Evolutionary conservation across 441 rosid genomes (phyloP).

Genomic region (Croton setiger): DNA sequence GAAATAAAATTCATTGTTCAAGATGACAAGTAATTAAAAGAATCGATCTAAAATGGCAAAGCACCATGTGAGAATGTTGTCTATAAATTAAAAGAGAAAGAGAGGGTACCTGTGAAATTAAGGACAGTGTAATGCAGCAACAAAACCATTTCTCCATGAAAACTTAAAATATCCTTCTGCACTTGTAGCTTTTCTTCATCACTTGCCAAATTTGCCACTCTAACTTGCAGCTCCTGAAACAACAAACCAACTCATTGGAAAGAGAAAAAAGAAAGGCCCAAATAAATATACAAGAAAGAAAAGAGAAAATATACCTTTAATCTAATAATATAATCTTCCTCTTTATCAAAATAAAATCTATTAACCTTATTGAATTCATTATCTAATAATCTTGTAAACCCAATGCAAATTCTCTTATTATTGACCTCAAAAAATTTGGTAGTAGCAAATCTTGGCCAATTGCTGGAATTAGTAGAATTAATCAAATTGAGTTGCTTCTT

Average conservation of each 20-base stretch:
- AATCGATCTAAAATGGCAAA: too few relatives aligned
- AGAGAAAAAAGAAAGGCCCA: not conserved
- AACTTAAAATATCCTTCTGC: constrained; percentile 29
- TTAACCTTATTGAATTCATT: constrained; percentile 40
- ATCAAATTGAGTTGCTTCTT: constrained; percentile 43
- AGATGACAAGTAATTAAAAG: too few relatives aligned
- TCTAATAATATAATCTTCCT: constrained; percentile 41
- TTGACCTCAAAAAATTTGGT: constrained; percentile 17
- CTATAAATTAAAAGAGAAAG: not conserved
- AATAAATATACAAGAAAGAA: not conserved
- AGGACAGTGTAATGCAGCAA: constrained; percentile 37
- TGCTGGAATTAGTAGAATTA: constrained; percentile 12
- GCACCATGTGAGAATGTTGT: too few relatives aligned
- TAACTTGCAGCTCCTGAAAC: constrained; percentile 36
- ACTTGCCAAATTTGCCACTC: constrained; percentile 25
- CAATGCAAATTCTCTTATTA: constrained; percentile 5
- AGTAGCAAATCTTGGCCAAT: constrained; percentile 21
- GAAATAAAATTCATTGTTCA: too few relatives aligned
- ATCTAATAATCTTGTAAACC: constrained; percentile 32
- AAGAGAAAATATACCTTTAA: constrained; percentile 27
- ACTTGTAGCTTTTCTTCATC: constrained; percentile 23
- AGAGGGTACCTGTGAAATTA: constrained; percentile 33
- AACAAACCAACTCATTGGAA: not conserved
- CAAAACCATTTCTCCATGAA: constrained; percentile 45
- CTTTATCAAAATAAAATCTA: constrained; percentile 40